Base-by-base conservation (phyloP, 345 rosid genomes). In the Excoecaria cochinchinensis region DNA sequence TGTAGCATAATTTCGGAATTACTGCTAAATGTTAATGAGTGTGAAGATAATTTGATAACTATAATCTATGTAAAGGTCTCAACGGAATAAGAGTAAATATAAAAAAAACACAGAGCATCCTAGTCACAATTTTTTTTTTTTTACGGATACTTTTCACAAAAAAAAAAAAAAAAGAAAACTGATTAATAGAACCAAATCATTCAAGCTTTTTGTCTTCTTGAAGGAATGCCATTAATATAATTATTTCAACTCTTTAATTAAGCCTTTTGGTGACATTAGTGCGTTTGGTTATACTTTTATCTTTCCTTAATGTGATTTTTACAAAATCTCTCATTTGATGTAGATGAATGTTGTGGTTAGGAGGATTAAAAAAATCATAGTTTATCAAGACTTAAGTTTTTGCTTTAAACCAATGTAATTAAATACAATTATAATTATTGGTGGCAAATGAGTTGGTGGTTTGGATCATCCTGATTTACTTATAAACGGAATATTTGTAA, bases 71-170 rank as follows among this genome's bases (percentile, higher is more conserved):
- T 31, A 31, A 31, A 31, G 31, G 1, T 31, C 31, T 31, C 2
- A 62, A 65, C 21, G 7, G 10, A 16, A 65, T 16, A 38, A 4
- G 15, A 17, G 25, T 12, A 63, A 39, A 63, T n/a, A n/a, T n/a
- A 36, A 38, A 15, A 38, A 13, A 12, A 6, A 63, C 5, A 62
- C 13, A 36, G 21, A 63, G 13, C 0, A 58, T 62, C 67, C 67
- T 63, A 63, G 46, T 65, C 63, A 59, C 63, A 22, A 22, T 38
- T 59, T n/a, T n/a, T n/a, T n/a, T n/a, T n/a, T n/a, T n/a, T 31
- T 14, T 17, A 51, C 1, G 59, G 72, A 69, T 25, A 51, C 19
- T 69, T 69, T 69, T 42, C 25, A 44, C 25, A 57, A 69, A 17
- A 69, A 69, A 67, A n/a, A n/a, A n/a, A n/a, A n/a, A n/a, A n/a